Evolutionary conservation across 225 moss, liverwort and hornwort species (phyloP).

Genomic region (Asterella californica): DNA sequence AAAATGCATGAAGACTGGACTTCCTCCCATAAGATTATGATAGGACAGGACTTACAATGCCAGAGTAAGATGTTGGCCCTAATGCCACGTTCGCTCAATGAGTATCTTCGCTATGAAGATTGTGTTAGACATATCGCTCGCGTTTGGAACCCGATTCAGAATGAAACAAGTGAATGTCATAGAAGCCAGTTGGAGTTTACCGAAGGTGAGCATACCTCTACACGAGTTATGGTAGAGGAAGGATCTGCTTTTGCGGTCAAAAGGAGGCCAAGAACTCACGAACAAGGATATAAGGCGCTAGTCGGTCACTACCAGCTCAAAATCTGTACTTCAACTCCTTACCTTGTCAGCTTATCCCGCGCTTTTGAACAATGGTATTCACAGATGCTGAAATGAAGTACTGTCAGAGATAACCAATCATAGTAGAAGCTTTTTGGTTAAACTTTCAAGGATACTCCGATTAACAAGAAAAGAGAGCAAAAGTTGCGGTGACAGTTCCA

Average conservation of each 20-base stretch:
- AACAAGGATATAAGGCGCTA: background rate
- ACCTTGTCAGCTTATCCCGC: constrained; percentile 33
- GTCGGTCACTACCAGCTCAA: background rate
- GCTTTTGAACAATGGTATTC: constrained; percentile 36
- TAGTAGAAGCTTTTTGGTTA: background rate
- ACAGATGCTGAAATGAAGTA: constrained; percentile 26
- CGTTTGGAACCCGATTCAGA: too few relatives aligned
- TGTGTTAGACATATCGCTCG: too few relatives aligned
- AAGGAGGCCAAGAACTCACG: background rate
- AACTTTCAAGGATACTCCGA: background rate
- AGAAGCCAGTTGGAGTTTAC: too few relatives aligned
- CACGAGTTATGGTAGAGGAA: too few relatives aligned
- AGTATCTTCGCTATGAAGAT: too few relatives aligned
- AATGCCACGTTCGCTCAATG: too few relatives aligned
- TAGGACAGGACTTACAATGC: background rate
- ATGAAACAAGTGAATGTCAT: background rate
- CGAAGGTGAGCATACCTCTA: too few relatives aligned
- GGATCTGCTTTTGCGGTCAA: background rate
- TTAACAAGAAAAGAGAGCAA: background rate
- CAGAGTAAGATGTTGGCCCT: too few relatives aligned
- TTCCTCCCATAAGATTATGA: too few relatives aligned
- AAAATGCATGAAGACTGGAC: too few relatives aligned
- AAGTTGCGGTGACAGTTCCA: background rate
- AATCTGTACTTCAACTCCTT: background rate
- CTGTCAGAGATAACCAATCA: constrained; percentile 13